Conservation (phyloP, 768 basidiomycete species). For the Mycena indigotica region DNA sequence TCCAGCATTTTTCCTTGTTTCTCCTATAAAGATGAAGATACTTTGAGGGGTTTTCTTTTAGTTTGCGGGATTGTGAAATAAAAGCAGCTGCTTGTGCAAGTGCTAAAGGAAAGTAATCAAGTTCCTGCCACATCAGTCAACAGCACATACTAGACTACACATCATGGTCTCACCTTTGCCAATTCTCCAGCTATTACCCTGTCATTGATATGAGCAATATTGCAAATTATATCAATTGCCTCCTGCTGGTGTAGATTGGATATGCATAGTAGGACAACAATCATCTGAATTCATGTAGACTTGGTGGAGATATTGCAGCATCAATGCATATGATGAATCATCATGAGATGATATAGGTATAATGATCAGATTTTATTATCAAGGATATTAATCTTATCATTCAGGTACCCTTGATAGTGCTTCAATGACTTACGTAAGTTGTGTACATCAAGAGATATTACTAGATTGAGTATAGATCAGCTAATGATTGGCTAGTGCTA, state of each 20-base stretch:
- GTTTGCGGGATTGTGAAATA: not conserved
- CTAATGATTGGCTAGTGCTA: too few species aligned
- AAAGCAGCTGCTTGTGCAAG: slow-evolving; percentile 6
- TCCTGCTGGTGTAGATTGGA: not conserved
- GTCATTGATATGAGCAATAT: slow-evolving; percentile 5
- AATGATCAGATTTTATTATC: too few species aligned
- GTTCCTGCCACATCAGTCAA: not conserved
- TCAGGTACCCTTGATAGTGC: too few species aligned
- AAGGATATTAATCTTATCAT: too few species aligned
- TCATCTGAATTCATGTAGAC: too few species aligned
- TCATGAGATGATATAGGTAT: too few species aligned
- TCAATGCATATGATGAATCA: too few species aligned
- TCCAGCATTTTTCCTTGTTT: not conserved
- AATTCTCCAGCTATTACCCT: not conserved
- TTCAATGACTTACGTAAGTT: too few species aligned
- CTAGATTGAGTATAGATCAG: too few species aligned
- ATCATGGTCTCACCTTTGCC: not conserved
- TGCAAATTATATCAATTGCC: not conserved
- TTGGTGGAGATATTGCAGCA: too few species aligned
- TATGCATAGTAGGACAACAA: too few species aligned
- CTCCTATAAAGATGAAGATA: not conserved
- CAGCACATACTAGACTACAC: slow-evolving; percentile 5
- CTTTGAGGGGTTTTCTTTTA: not conserved
- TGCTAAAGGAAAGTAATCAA: slow-evolving; percentile 1
- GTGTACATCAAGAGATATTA: too few species aligned